These are phyloP conservation scores for Yamadazyma tumulicola DNA, from an alignment of 805 yeast species.

Conservation along the genomic window DNA sequence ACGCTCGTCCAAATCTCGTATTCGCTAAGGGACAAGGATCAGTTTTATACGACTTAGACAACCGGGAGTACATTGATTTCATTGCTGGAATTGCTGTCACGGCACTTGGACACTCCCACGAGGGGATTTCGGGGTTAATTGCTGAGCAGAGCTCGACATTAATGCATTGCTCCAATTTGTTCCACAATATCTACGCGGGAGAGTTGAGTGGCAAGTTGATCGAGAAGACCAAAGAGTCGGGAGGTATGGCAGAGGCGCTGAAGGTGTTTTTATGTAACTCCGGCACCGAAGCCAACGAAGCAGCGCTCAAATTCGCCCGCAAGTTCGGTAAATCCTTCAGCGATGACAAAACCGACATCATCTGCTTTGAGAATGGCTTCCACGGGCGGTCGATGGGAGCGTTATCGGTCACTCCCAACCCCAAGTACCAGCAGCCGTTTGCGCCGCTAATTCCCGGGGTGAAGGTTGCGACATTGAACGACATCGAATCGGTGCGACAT, in stretches of 20 bases:
- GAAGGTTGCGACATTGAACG: conserved; percentile 59
- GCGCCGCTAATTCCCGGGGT: conserved; percentile 91
- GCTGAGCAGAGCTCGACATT: conserved; percentile 68
- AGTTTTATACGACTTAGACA: conserved; percentile 76
- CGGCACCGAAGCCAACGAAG: conserved; percentile 59
- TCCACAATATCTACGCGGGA: conserved; percentile 80
- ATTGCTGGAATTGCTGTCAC: conserved; percentile 97
- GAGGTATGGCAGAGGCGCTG: conserved; percentile 80
- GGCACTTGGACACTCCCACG: conserved; percentile 84
- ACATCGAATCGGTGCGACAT: conserved; percentile 54
- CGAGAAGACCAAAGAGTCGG: conserved; percentile 60
- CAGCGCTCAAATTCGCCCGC: conserved; percentile 64
- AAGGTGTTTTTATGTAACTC: conserved; percentile 64
- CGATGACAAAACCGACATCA: conserved; percentile 62
- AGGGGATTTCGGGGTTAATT: conserved; percentile 67
- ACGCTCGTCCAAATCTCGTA: conserved; percentile 73
- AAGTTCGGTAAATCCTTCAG: conserved; percentile 64
- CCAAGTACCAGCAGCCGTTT: conserved; percentile 89
- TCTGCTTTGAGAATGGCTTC: conserved; percentile 86
- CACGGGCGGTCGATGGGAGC: conserved; percentile 97
- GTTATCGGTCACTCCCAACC: conserved; percentile 85
- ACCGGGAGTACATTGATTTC: conserved; percentile 79
- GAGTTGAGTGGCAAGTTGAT: conserved; percentile 71
- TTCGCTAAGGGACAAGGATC: conserved; percentile 80
- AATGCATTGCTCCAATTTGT: conserved; percentile 83